Percentiles rank a stretch among this genome's conserved stretches.
Conservation (phyloP, 2,329 filamentous ascomycete species). For the Aspergillus calidoustus region DNA sequence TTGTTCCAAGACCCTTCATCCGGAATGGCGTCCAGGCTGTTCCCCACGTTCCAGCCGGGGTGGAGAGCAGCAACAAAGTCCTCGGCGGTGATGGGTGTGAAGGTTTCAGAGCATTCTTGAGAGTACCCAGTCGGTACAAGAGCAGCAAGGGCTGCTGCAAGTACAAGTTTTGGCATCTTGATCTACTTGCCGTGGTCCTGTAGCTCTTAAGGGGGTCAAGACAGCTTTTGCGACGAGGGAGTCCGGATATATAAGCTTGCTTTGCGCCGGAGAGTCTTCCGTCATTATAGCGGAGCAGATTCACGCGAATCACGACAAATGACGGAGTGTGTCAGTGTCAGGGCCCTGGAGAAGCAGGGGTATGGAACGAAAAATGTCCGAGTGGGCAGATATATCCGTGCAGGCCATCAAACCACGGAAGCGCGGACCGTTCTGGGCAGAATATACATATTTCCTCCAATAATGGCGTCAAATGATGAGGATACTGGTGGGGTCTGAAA, state of each 20-base stretch:
- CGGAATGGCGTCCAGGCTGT: conserved; percentile 62
- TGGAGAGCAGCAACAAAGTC: conserved; percentile 55
- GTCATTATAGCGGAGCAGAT: neutral
- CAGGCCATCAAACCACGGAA: neutral
- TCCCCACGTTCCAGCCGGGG: conserved; percentile 66
- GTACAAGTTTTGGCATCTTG: conserved; percentile 21
- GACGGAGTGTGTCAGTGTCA: neutral
- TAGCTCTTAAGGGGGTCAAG: neutral
- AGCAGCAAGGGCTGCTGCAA: conserved; percentile 17
- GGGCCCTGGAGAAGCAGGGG: neutral
- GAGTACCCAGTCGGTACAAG: conserved; percentile 19
- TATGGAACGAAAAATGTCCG: neutral
- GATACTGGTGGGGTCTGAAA: neutral
- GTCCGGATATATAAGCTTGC: neutral
- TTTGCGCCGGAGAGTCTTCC: neutral
- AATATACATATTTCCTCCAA: neutral
- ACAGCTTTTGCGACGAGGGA: neutral
- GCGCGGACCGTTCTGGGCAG: neutral
- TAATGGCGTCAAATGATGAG: neutral
- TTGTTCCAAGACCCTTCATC: conserved; percentile 66
- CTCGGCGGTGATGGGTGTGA: conserved; percentile 52
- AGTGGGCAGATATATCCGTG: neutral
- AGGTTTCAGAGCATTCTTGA: conserved; percentile 47
- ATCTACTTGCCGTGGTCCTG: neutral
- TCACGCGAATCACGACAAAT: neutral